Percentiles rank a stretch among this genome's conserved stretches.
These are phyloP conservation scores for Sphaceloma murrayae DNA, from an alignment of 2,329 filamentous ascomycete species.

Conservation along the genomic window DNA sequence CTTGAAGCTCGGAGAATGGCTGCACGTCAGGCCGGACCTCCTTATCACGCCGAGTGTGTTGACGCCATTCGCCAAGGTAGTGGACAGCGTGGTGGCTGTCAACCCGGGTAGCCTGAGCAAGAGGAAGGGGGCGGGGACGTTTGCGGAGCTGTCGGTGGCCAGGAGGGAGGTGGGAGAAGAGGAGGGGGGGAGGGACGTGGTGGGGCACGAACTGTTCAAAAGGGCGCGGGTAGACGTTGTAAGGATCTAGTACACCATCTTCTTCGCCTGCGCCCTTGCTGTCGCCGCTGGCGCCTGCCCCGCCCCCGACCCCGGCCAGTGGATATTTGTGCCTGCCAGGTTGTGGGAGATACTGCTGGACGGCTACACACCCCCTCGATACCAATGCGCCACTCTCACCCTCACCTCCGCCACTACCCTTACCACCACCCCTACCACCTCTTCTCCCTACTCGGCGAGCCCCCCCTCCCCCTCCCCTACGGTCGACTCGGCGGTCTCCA, in stretches of 20 bases:
- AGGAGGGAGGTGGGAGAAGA: conserved; percentile 52
- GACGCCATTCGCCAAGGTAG: conserved; percentile 81
- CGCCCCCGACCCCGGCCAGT: too few species aligned
- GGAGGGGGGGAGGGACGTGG: conserved; percentile 48
- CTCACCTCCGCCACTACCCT: too few species aligned
- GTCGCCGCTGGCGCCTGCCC: too few species aligned
- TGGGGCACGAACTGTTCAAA: conserved; percentile 69
- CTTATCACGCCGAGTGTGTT: conserved; percentile 73
- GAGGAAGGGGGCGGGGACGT: conserved; percentile 74
- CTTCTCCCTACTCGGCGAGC: too few species aligned
- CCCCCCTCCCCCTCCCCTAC: too few species aligned
- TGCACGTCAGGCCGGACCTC: conserved; percentile 75
- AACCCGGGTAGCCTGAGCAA: conserved; percentile 87
- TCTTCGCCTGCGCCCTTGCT: too few species aligned
- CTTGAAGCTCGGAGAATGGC: conserved; percentile 81
- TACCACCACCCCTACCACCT: too few species aligned
- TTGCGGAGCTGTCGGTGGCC: conserved; percentile 66
- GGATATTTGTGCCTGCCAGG: too few species aligned
- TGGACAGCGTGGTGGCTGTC: conserved; percentile 80
- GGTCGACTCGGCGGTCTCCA: too few species aligned
- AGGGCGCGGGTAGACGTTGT: conserved; percentile 79
- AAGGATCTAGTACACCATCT: conserved; percentile 58
- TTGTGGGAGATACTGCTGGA: too few species aligned
- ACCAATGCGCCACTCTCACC: too few species aligned
- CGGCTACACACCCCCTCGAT: too few species aligned